phyloP scores from a whole-genome alignment of 768 basidiomycete species.

The Cystofilobasidium macerans region DNA sequence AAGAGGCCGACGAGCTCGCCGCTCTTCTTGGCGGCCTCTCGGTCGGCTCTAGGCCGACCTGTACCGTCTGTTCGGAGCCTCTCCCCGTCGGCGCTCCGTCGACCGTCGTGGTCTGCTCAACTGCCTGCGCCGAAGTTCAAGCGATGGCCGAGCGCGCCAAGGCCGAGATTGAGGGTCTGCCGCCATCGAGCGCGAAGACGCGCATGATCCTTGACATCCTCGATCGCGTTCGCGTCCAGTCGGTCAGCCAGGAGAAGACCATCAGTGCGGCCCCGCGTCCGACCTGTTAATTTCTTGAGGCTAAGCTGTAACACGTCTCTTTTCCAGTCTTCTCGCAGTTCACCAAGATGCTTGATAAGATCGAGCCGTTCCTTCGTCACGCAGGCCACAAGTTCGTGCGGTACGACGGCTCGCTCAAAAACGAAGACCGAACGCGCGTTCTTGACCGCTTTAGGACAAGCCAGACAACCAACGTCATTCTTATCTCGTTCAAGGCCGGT shows the following conservation, averaged over 20 bases:
- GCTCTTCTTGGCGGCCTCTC: conserved; percentile 60
- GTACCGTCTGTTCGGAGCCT: conserved; percentile 57
- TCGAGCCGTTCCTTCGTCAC: conserved; percentile 69
- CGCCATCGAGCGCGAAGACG: conserved; percentile 74
- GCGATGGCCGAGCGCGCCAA: conserved; percentile 15
- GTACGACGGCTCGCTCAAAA: conserved; percentile 80
- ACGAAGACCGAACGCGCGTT: conserved; percentile 62
- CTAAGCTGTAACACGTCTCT: background rate
- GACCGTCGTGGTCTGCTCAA: conserved; percentile 6
- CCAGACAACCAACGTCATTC: conserved; percentile 55
- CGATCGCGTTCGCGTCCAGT: conserved; percentile 51
- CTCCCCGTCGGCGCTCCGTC: conserved; percentile 1
- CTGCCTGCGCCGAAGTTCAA: background rate
- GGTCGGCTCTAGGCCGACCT: conserved; percentile 52
- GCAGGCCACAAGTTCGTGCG: conserved; percentile 62
- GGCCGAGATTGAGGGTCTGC: conserved; percentile 40
- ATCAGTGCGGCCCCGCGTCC: conserved; percentile 44
- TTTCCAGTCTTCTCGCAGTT: conserved; percentile 54
- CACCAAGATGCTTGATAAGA: conserved; percentile 69
- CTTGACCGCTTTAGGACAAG: conserved; percentile 60
- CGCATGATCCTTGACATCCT: conserved; percentile 68
- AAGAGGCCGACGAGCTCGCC: conserved; percentile 57
- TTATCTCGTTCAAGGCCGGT: conserved; percentile 94
- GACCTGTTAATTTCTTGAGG: background rate
- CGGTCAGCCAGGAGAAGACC: conserved; percentile 62